Evolutionary conservation across 441 rosid genomes (phyloP), one percentile per base, ranked within the genome.

Genomic region (Metrosideros polymorpha): DNA sequence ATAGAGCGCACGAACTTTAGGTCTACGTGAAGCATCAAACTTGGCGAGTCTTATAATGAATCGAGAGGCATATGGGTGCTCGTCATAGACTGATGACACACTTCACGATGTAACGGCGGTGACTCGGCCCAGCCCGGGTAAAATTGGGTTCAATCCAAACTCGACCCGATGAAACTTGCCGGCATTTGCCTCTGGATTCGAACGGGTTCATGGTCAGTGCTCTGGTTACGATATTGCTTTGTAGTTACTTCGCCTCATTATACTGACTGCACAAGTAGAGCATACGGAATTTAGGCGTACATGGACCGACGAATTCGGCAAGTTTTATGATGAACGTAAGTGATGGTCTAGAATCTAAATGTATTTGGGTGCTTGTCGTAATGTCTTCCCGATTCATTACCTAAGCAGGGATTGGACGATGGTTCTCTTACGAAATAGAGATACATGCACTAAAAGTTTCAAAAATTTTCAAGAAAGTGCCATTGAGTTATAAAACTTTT

Each of bases 101-200:
- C 43, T 32, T 32, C 13, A 4, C 0, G 25, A 3, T 63, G 32
- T 12, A 6, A 32, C 76, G 8, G 25, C 6, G 7, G 1, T 32
- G 14, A 63, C 12, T 63, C 0, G 76, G 45, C 25, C 27, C 1
- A 10, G 39, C 42, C 22, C 1, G 12, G 42, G 75, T 61, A 30
- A 30, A 30, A 61, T 2, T 30, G 42, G 35, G 76, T 63, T 19
- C 76, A 18, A 32, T 18, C 43, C 76, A 18, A 32, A 32, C 43
- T 4, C 0, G 1, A 63, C 27, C 25, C 2, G 3, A 9, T 18
- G 12, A 18, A 32, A 22, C 45, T 63, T 9, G 7, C 1, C 0
- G 25, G 43, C 27, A 2, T 18, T 32, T 18, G 43, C 12, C 25
- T 18, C 7, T 30, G 3, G 76, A 32, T 25, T 9, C 0, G 42